Evolutionary conservation across 768 basidiomycete genomes (phyloP).

Genomic region (Russula dissimulans): DNA sequence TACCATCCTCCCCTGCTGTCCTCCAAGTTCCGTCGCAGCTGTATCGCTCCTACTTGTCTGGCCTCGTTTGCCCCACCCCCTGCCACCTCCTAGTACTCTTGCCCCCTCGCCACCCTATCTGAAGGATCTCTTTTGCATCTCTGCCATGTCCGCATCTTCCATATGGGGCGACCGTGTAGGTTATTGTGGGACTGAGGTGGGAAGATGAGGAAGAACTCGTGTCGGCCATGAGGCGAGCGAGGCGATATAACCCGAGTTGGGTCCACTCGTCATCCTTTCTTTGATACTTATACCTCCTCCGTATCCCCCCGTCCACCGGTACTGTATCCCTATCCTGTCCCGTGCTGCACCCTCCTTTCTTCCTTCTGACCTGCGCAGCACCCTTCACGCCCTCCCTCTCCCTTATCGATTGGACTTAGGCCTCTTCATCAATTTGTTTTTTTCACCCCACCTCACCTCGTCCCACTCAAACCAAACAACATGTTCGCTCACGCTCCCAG

Average conservation of each 20-base stretch:
- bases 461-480: background rate
- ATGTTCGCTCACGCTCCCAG: constrained; percentile 14
- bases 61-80: no score
- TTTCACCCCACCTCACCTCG: background rate
- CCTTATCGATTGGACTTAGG: constrained; percentile 9
- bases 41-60: no score
- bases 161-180: no score
- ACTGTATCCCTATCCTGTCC: constrained; percentile 8
- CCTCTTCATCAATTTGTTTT: background rate
- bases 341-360: constrained; percentile 3
- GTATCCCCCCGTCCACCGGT: constrained; percentile 9
- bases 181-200: background rate
- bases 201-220: background rate
- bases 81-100: no score
- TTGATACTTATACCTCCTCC: background rate
- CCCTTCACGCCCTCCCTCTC: background rate
- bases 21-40: no score
- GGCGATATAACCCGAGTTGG: constrained; percentile 8
- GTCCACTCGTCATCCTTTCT: constrained; percentile 11
- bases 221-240: constrained; percentile 11
- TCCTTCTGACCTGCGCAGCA: background rate
- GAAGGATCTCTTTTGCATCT: no score
- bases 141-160: no score
- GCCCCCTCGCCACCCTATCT: no score
- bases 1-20: no score